A percentile compares a stretch with the other conserved stretches of the same genome.
Evolutionary conservation across 768 basidiomycete species (phyloP).

Genomic region (Leucocoprinus sp.): DNA sequence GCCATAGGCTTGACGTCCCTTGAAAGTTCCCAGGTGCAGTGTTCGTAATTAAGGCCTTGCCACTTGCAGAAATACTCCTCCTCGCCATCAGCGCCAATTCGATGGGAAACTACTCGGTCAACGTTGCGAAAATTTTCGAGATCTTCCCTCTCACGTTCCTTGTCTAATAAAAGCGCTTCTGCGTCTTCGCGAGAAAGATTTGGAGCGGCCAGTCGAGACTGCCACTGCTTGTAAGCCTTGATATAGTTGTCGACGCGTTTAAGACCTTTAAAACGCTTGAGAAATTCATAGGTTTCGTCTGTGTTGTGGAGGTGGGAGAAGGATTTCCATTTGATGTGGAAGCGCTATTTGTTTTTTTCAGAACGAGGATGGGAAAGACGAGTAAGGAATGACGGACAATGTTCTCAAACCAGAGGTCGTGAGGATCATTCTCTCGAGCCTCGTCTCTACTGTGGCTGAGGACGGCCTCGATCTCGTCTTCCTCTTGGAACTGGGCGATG

Average conservation of each 20-base stretch:
- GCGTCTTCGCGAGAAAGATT: conserved; percentile 78
- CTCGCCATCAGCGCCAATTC: conserved; percentile 48
- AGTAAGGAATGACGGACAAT: conserved; percentile 40
- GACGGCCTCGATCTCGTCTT: conserved; percentile 89
- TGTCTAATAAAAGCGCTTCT: conserved; percentile 83
- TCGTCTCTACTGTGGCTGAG: conserved; percentile 84
- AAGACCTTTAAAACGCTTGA: conserved; percentile 90
- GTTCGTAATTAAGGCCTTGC: conserved; percentile 86
- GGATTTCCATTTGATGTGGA: conserved; percentile 99
- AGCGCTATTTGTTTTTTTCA: conserved; percentile 52
- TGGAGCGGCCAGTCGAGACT: conserved; percentile 53
- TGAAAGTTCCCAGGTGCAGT: conserved; percentile 91
- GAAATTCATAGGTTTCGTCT: conserved; percentile 95
- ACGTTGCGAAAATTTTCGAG: conserved; percentile 86
- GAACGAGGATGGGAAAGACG: conserved; percentile 8
- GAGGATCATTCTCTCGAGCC: conserved; percentile 61
- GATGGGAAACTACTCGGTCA: conserved; percentile 80
- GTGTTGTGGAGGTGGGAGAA: conserved; percentile 99
- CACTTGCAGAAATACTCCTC: conserved; percentile 97
- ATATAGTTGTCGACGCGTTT: conserved; percentile 99
- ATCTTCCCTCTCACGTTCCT: conserved; percentile 87
- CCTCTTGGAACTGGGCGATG: conserved; percentile 47
- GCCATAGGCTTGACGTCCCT: conserved; percentile 76
- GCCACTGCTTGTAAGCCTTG: conserved; percentile 76
- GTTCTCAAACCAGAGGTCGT: conserved; percentile 84